These are phyloP conservation scores for Periconia digitata DNA, from an alignment of 2,329 filamentous ascomycete species.

Conservation along the genomic window DNA sequence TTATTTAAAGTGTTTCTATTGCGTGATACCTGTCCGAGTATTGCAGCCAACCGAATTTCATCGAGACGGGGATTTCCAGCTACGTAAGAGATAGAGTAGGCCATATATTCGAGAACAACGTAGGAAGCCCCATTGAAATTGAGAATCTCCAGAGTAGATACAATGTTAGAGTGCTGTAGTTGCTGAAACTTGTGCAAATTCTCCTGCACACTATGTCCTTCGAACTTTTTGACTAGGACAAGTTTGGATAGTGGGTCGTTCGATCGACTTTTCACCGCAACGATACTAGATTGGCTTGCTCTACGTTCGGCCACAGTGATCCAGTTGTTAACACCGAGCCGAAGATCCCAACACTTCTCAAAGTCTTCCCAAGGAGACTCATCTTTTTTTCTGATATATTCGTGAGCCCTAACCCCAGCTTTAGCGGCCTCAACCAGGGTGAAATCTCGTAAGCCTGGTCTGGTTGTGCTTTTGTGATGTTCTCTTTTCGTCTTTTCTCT, in stretches of 20 bases:
- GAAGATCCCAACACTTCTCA: constrained; percentile 9
- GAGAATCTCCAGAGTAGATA: constrained; percentile 7
- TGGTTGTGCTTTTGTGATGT: constrained; percentile 1
- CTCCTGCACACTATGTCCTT: constrained; percentile 1
- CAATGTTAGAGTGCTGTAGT: constrained; percentile 4
- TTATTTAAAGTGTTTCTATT: not conserved
- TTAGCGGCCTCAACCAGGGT: constrained; percentile 1
- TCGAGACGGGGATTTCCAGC: constrained; percentile 6
- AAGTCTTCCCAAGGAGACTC: constrained; percentile 6
- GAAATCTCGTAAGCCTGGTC: not conserved
- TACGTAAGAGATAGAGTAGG: constrained; percentile 11
- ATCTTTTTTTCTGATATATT: constrained; percentile 9
- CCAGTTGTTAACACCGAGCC: constrained; percentile 6
- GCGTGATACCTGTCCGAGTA: constrained; percentile 8
- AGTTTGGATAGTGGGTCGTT: constrained; percentile 4
- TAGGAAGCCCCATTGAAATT: constrained; percentile 5
- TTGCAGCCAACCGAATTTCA: constrained; percentile 9
- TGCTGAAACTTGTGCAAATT: constrained; percentile 3
- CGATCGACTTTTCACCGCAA: constrained; percentile 1
- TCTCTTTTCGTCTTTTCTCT: constrained; percentile 4
- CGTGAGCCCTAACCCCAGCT: constrained; percentile 2
- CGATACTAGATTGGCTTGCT: constrained; percentile 3
- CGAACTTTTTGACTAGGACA: constrained; percentile 4
- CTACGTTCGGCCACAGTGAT: constrained; percentile 9
- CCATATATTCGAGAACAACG: constrained; percentile 9